Conservation (phyloP, 2,329 filamentous ascomycete species). For the Amesomyces nigricolor region DNA sequence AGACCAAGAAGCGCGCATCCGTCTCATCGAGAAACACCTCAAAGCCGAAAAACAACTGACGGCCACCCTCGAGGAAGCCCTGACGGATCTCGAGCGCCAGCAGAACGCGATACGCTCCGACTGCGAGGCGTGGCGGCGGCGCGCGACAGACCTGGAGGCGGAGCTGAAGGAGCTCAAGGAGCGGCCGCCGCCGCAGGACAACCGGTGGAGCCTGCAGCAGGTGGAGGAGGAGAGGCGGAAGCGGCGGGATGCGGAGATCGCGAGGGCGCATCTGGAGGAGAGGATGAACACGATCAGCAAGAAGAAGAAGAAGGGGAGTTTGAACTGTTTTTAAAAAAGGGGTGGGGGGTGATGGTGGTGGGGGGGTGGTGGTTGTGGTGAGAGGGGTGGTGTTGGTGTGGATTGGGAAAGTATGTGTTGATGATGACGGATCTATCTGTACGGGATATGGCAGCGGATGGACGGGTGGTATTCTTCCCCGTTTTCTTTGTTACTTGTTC, state of each 20-base stretch:
- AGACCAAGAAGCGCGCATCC: conserved; percentile 91
- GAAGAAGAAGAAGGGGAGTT: conserved; percentile 89
- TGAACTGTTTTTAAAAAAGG: conserved; percentile 84
- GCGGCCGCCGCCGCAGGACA: conserved; percentile 45
- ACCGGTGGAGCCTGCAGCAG: conserved; percentile 70
- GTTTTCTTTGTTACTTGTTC: conserved; percentile 5
- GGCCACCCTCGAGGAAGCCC: conserved; percentile 87
- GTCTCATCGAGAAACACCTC: conserved; percentile 93
- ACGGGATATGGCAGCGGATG: not conserved
- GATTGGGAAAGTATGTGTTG: not conserved
- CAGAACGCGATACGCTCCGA: conserved; percentile 89
- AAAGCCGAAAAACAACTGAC: conserved; percentile 95
- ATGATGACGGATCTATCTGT: not conserved
- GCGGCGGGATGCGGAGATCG: conserved; percentile 81
- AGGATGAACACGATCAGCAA: conserved; percentile 85
- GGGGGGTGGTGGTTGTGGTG: not conserved
- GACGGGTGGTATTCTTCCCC: not conserved
- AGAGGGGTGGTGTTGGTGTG: conserved; percentile 1
- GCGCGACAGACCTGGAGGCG: conserved; percentile 67
- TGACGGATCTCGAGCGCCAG: conserved; percentile 87
- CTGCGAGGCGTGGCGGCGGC: conserved; percentile 85
- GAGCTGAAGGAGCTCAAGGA: conserved; percentile 64
- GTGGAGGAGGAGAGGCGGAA: conserved; percentile 97
- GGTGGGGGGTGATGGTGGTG: conserved; percentile 2
- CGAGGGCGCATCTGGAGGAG: conserved; percentile 83